phyloP scores from a whole-genome alignment of 768 basidiomycete genomes.

The Lentinula aciculospora region DNA sequence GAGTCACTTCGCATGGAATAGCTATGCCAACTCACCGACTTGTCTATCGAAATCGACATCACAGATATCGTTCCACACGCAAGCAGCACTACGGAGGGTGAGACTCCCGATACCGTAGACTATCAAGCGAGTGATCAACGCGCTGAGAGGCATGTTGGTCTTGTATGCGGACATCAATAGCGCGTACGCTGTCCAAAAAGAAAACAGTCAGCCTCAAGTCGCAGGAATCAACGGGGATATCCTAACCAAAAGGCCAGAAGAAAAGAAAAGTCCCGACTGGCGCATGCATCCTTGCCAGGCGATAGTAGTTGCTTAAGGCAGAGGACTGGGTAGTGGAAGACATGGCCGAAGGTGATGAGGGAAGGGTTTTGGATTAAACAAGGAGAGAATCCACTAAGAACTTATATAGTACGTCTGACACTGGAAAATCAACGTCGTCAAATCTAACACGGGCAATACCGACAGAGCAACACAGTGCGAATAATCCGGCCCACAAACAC shows the following conservation, averaged over 20 bases:
- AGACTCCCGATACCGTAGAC: constrained; percentile 11
- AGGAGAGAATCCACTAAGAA: background rate
- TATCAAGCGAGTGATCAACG: constrained; percentile 9
- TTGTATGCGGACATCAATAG: constrained; percentile 15
- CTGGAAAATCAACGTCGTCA: no score
- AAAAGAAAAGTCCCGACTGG: constrained; percentile 16
- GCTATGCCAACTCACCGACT: constrained; percentile 16
- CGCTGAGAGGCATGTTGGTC: constrained; percentile 6
- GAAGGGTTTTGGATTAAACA: background rate
- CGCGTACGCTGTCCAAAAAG: constrained; percentile 11
- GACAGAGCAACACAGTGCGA: no score
- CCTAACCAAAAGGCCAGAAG: constrained; percentile 16
- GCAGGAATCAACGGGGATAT: background rate
- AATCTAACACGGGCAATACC: no score
- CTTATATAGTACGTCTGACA: background rate
- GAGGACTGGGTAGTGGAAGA: background rate
- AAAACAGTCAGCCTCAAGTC: background rate
- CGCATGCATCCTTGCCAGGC: constrained; percentile 1
- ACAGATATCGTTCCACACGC: constrained; percentile 22
- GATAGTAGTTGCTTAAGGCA: background rate
- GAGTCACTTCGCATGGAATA: background rate
- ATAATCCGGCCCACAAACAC: background rate
- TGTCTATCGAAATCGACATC: constrained; percentile 19
- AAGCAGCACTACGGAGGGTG: constrained; percentile 17
- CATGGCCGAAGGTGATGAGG: background rate